phyloP scores from a whole-genome alignment of 148 eudicot genomes.

The Arbutus unedo region DNA sequence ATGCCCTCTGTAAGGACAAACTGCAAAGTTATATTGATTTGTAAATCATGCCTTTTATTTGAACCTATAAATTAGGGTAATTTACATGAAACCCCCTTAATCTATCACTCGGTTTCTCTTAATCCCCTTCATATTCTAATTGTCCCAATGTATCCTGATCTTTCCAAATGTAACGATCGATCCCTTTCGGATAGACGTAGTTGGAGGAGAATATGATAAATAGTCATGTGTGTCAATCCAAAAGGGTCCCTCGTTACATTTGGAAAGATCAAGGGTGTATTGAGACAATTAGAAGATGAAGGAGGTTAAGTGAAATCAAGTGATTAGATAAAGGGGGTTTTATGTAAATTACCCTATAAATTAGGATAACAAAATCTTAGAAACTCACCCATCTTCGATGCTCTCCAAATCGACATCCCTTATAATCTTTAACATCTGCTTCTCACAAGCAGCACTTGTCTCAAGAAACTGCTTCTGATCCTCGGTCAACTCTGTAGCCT shows the following conservation, averaged over 20 bases:
- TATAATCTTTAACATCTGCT: constrained; percentile 73
- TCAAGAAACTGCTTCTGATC: constrained; percentile 83
- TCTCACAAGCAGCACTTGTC: constrained; percentile 78
- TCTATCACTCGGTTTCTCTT: no score
- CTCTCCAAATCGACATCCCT: constrained; percentile 66
- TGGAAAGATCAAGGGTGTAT: no score
- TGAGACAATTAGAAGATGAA: no score
- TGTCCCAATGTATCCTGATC: no score
- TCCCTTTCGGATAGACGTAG: no score
- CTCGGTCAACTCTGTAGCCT: constrained; percentile 62
- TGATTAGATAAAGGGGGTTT: no score
- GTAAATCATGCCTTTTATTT: not conserved
- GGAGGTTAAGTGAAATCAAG: no score
- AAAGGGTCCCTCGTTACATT: no score
- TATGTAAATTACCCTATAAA: not conserved
- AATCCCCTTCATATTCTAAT: no score
- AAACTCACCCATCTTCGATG: constrained; percentile 71
- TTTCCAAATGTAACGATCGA: no score
- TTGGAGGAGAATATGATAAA: no score
- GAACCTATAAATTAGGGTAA: not conserved
- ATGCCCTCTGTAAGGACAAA: not conserved
- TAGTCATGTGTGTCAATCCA: no score
- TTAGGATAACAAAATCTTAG: not conserved
- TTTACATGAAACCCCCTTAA: not conserved
- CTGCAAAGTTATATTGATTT: not conserved